Conservation (phyloP, 106 monocot species). For the Amphibolis antarctica region DNA sequence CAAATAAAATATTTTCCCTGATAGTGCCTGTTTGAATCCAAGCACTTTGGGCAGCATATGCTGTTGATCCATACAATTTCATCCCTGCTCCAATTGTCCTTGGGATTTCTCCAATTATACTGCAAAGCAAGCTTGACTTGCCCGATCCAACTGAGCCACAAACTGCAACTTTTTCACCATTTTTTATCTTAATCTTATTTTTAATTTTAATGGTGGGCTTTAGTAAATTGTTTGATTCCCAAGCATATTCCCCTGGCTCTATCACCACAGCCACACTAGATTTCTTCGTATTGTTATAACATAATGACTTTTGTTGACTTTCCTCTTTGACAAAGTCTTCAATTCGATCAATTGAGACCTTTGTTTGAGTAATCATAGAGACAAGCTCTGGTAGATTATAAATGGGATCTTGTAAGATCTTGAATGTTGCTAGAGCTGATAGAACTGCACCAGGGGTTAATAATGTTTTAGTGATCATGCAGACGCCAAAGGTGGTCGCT, state of each 20-base stretch:
- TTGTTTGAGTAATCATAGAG: conserved; percentile 59
- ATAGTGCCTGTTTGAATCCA: conserved; percentile 81
- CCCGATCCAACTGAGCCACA: conserved; percentile 80
- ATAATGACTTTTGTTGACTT: background rate
- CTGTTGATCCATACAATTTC: conserved; percentile 38
- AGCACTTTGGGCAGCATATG: conserved; percentile 69
- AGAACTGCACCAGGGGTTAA: conserved; percentile 63
- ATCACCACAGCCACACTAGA: conserved; percentile 39
- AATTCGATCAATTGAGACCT: conserved; percentile 63
- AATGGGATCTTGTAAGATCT: conserved; percentile 79
- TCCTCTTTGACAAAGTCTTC: conserved; percentile 45
- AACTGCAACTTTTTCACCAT: conserved; percentile 56
- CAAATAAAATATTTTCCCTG: conserved; percentile 70
- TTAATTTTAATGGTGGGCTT: conserved; percentile 39
- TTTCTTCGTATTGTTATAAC: background rate
- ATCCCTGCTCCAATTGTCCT: conserved; percentile 22
- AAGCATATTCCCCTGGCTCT: conserved; percentile 53
- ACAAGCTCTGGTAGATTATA: conserved; percentile 89
- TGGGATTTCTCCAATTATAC: conserved; percentile 62
- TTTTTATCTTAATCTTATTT: conserved; percentile 33
- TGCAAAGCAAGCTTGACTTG: conserved; percentile 64
- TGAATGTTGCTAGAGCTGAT: conserved; percentile 76
- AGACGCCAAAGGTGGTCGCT: conserved; percentile 55
- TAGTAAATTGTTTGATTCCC: conserved; percentile 22
- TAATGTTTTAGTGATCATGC: conserved; percentile 33